Evolutionary conservation across 768 basidiomycete genomes (phyloP).

Genomic region (Kwoniella sp.): DNA sequence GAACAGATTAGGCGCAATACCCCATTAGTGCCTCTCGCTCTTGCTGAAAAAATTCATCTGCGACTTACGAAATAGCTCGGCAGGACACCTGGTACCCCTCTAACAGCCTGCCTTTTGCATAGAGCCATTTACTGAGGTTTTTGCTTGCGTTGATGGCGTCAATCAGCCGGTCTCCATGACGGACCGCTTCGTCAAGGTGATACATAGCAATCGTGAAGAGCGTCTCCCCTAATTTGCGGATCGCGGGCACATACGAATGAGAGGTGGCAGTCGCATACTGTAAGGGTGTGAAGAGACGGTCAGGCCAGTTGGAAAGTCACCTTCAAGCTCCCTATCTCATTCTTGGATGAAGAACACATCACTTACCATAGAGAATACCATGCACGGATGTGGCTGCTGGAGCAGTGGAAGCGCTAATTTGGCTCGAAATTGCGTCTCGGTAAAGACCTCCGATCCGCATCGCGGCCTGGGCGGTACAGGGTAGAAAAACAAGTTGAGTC

Average conservation of each 20-base stretch:
- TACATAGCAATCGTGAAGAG: conserved; percentile 27
- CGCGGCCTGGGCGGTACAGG: conserved; percentile 16
- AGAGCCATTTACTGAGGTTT: conserved; percentile 39
- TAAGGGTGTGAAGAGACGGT: neutral
- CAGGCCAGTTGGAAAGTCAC: neutral
- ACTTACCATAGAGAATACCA: conserved; percentile 40
- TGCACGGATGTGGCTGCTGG: conserved; percentile 33
- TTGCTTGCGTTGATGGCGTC: conserved; percentile 35
- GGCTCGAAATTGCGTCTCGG: conserved; percentile 34
- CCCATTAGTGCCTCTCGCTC: neutral
- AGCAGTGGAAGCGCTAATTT: conserved; percentile 15
- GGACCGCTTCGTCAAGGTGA: conserved; percentile 32
- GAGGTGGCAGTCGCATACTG: conserved; percentile 39
- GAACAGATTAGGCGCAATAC: neutral
- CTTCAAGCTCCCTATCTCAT: no score
- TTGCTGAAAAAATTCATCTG: no score
- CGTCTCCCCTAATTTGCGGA: conserved; percentile 31
- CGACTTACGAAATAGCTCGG: conserved; percentile 22
- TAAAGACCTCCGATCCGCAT: conserved; percentile 29
- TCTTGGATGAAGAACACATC: no score
- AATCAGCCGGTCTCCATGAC: conserved; percentile 32
- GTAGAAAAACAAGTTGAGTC: conserved; percentile 13
- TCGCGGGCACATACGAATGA: conserved; percentile 38
- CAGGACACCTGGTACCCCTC: conserved; percentile 29
- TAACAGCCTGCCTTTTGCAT: conserved; percentile 16